These are phyloP conservation scores for Globisporangium cystogenes DNA, from an alignment of 352 stramenopile genomes.

Conservation along the genomic window DNA sequence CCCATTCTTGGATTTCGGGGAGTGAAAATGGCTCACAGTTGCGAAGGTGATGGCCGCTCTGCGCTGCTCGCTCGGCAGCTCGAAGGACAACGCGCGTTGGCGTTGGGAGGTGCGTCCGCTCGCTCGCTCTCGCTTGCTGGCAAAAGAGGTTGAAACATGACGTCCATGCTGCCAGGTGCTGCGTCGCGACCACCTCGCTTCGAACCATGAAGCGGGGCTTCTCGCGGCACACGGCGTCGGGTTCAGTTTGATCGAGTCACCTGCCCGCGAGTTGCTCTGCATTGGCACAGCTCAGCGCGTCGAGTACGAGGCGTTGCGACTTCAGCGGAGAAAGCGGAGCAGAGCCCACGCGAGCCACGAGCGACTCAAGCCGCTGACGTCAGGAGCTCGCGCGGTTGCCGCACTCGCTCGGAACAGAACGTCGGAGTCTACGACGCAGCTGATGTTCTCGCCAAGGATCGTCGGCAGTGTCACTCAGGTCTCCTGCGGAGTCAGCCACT, in stretches of 20 bases:
- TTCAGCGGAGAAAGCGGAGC: conserved; percentile 11
- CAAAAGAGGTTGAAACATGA: neutral
- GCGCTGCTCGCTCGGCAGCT: neutral
- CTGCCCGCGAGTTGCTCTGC: neutral
- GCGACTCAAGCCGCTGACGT: conserved; percentile 18
- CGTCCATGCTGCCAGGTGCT: neutral
- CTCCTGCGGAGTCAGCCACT: conserved; percentile 37
- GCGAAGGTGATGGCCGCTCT: neutral
- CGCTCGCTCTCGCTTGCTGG: neutral
- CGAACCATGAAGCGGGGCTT: neutral
- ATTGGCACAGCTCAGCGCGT: conserved; percentile 2
- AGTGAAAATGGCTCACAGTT: too few relatives aligned
- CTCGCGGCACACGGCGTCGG: neutral
- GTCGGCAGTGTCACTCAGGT: conserved; percentile 21
- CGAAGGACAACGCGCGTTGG: neutral
- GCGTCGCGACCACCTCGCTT: neutral
- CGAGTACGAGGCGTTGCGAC: conserved; percentile 17
- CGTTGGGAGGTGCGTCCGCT: conserved; percentile 5
- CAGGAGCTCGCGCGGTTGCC: conserved; percentile 4
- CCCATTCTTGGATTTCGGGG: too few relatives aligned
- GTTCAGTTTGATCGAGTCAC: neutral
- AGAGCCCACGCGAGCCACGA: conserved; percentile 11
- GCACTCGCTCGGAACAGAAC: neutral
- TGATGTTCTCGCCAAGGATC: neutral
- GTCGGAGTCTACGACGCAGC: too few relatives aligned